Evolutionary conservation across 2,329 filamentous ascomycete species (phyloP), one percentile per base, ranked within the genome.

Genomic region (Bipolaris gigantea): DNA sequence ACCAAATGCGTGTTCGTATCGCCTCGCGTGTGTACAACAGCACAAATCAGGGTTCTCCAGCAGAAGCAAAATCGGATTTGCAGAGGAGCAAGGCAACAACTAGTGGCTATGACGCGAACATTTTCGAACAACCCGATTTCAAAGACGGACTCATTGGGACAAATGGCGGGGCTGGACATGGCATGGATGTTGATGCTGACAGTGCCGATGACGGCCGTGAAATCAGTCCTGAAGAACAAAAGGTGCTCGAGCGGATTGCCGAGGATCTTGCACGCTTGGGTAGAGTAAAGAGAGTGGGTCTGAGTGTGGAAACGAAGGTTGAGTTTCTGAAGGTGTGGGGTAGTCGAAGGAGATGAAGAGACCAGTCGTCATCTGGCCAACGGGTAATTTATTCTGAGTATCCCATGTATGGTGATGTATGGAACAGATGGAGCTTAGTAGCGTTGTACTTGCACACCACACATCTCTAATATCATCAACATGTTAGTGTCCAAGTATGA

Each of bases 1-100:
- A 96, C 61, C 92, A 87, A 66, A 93, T 99, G 65, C 86, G 92
- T 21, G 93, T 97, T 11, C 85, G 94, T 45, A 92, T 99, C 50
- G 94, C 92, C 0, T 89, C 93, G 68, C 84, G 83, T 1, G 83
- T 92, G 4, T 73, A 74, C 69, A 75, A 76, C 59, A 71, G 67
- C 42, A 39, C 69, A 2, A 55, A 42, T 5, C 56, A 63, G 23
- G 65, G 67, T 49, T 57, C 59, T 34, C 62, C 64, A 2, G 52
- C 42, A 1, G 57, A 36, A 36, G 16, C 39, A 18, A 48, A 51
- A 9, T 50, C 46, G 2, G n/a, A 2, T 16, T 39, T 39, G 21
- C 50, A 56, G 4, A 33, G 38, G 21, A 50, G 61, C 5, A 60
- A 62, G 11, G 55, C 55, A 1, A 59, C 54, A 4, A 64, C 58